phyloP scores from a whole-genome alignment of 2,329 filamentous ascomycete species.

The Lachnellula cervina region DNA sequence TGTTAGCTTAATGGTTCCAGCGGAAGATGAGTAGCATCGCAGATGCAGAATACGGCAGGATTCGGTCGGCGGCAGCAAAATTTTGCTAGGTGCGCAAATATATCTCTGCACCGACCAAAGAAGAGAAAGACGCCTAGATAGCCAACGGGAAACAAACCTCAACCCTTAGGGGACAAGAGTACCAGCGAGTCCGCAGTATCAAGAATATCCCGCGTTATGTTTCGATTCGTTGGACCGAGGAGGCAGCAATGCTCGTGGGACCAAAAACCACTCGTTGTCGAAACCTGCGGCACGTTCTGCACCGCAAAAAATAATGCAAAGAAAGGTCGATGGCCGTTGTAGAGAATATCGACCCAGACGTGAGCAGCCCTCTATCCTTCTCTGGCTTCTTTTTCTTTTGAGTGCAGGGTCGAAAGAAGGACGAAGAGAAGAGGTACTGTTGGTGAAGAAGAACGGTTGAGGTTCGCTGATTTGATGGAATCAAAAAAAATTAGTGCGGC shows the following conservation, averaged over 20 bases:
- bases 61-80: constrained; percentile 4
- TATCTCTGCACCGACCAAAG: constrained; percentile 10
- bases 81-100: constrained; percentile 18
- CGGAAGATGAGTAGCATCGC: constrained; percentile 5
- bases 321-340: background rate
- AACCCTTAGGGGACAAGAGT: constrained; percentile 13
- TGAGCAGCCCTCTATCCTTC: background rate
- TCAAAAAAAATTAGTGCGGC: background rate
- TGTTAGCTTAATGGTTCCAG: constrained; percentile 16
- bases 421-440: background rate
- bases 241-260: constrained; percentile 15
- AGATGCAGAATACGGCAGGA: constrained; percentile 2
- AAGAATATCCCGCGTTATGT: constrained; percentile 11
- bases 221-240: constrained; percentile 2
- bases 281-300: constrained; percentile 18
- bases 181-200: constrained; percentile 8
- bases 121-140: background rate
- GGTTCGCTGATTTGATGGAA: background rate
- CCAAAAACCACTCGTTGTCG: constrained; percentile 6
- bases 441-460: background rate
- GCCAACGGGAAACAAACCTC: constrained; percentile 13
- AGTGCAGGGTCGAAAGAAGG: background rate
- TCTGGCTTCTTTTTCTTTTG: background rate
- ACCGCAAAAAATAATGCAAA: constrained; percentile 3
- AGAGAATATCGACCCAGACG: constrained; percentile 7